phyloP scores from a whole-genome alignment of 768 basidiomycete species.

The Candolleomyces efflorescens region DNA sequence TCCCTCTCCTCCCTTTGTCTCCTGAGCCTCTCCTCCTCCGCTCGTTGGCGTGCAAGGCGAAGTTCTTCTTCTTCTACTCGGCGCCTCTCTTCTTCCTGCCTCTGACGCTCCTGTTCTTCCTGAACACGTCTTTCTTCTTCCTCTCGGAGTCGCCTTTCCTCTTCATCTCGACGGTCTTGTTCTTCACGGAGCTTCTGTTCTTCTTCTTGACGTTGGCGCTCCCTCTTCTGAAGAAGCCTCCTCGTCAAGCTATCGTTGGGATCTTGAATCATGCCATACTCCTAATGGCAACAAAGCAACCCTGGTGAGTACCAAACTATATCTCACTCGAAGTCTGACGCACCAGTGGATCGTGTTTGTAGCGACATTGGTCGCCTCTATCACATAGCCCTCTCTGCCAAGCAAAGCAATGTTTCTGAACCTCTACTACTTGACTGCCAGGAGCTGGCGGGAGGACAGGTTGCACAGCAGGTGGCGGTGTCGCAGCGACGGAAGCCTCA shows the following conservation, averaged over 20 bases:
- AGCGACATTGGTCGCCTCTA: not conserved
- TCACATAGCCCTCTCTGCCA: conserved; percentile 1
- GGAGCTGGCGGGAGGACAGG: too few species aligned
- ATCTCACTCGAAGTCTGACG: too few species aligned
- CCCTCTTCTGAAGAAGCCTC: not conserved
- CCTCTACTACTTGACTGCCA: too few species aligned
- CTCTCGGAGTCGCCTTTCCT: not conserved
- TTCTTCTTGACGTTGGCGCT: not conserved
- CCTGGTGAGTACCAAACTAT: too few species aligned
- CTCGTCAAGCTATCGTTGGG: too few species aligned
- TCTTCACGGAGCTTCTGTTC: too few species aligned
- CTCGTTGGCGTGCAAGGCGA: not conserved
- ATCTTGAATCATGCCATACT: too few species aligned
- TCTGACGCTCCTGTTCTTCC: not conserved
- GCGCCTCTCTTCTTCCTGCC: not conserved
- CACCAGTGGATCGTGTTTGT: not conserved
- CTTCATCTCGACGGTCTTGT: not conserved
- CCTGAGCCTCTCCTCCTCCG: not conserved
- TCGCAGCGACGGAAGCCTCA: not conserved
- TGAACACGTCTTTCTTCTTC: not conserved
- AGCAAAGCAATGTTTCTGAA: not conserved
- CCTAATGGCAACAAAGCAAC: too few species aligned
- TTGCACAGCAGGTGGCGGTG: too few species aligned
- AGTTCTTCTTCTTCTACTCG: not conserved
- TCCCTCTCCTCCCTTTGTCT: not conserved